Evolutionary conservation across 2,329 filamentous ascomycete genomes (phyloP).

Genomic region (Hymenoscyphus albidus): DNA sequence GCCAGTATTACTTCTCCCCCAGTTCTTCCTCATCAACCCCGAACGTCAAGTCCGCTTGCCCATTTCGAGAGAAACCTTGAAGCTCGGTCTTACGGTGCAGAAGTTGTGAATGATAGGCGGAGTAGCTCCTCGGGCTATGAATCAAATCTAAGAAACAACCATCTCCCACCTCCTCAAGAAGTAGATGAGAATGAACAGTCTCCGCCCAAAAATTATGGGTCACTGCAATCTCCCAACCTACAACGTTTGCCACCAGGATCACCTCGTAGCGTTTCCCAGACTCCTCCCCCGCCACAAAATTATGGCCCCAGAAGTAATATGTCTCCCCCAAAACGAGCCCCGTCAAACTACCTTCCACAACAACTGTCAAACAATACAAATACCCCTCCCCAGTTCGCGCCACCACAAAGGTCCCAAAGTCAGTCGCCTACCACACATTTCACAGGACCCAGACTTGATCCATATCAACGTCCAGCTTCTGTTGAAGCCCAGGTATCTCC

Average conservation of each 20-base stretch:
- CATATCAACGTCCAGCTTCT: conserved; percentile 51
- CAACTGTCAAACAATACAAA: conserved; percentile 30
- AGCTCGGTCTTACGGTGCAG: conserved; percentile 28
- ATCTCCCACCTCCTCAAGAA: conserved; percentile 58
- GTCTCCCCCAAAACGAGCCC: conserved; percentile 54
- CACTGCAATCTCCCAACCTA: conserved; percentile 22
- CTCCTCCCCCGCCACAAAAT: conserved; percentile 46
- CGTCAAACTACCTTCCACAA: conserved; percentile 49
- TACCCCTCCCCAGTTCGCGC: conserved; percentile 39
- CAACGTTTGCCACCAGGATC: conserved; percentile 32
- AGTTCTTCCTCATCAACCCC: conserved; percentile 53
- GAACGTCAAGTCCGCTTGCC: conserved; percentile 63
- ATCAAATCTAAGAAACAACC: conserved; percentile 45
- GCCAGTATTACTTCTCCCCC: conserved; percentile 41
- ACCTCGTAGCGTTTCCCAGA: conserved; percentile 39
- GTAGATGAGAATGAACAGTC: conserved; percentile 53
- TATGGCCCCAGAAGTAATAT: conserved; percentile 41
- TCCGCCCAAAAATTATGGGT: conserved; percentile 28
- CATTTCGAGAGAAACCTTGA: conserved; percentile 52
- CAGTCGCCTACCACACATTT: conserved; percentile 57
- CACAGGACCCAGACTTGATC: conserved; percentile 43
- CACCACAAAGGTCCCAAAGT: conserved; percentile 58
- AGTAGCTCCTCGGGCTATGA: conserved; percentile 52
- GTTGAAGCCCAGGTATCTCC: conserved; percentile 34
- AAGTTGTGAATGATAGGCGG: conserved; percentile 46